Base-by-base conservation (phyloP, 192 early-diverging fungal species). In the Coemansia sp. region DNA sequence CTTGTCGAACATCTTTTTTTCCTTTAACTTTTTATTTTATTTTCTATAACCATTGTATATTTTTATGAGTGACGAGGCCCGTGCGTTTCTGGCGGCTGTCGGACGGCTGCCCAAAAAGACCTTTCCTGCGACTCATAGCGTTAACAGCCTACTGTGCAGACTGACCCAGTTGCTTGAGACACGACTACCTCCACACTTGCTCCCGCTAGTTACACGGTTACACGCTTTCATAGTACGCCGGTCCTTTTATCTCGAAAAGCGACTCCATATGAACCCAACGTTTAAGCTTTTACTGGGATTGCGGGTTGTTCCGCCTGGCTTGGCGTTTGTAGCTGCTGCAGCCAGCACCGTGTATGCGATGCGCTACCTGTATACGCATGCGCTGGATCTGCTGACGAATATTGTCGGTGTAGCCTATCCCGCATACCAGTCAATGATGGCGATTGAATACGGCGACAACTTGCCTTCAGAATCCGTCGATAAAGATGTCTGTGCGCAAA, bases 391-490 rank as follows among this genome's bases (percentile, higher is more conserved):
- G 34, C 47, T 76, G 38, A 76, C 73, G 22, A 76, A 76, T 27
- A 62, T 76, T 11, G 56, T 76, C 17, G 73, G 73, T 34, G 61
- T 76, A 8, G 73, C 73, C 34, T 76, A 76, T 24, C 73, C 73
- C 11, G 67, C 73, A 14, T 76, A 76, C 60, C 73, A 76, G 64
- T 76, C 73, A 17, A 69, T 76, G n/a, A 53, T 76, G 67, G 68
- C 67, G 47, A 76, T 76, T 19, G 67, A 76, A 49, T 76, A 76
- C 25, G 67, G 73, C 9, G 66, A 59, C 40, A 24, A 22, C 27
- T 1, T 30, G n/a, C 18, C 46, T 48, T 5, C 7, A 48, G 27
- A 2, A 5, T 7, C 27, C 5, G 46, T 21, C 46, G 46, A 43
- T 14, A 43, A 5, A 9, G 13, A 17, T 30, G 27, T 7, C 27